phyloP scores from a whole-genome alignment of 176 grass and related monocot species.

The Coix lacrymajobi region DNA sequence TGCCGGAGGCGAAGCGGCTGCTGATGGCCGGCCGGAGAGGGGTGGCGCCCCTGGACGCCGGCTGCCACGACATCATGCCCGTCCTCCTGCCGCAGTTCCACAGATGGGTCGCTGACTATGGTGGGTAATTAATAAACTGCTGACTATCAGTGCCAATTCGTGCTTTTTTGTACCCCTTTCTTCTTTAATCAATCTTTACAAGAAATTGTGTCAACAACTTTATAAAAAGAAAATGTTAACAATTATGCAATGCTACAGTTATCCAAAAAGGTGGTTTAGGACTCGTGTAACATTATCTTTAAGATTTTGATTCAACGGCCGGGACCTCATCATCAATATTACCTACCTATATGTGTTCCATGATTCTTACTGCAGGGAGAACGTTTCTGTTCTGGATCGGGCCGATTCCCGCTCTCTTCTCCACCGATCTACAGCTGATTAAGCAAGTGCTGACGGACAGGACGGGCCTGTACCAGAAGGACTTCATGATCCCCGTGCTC shows the following conservation, averaged over 20 bases:
- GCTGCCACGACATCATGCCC: slow-evolving; percentile 33
- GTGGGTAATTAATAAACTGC: background rate
- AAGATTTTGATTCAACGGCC: background rate
- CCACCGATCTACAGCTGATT: slow-evolving; percentile 28
- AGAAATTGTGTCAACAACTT: no score
- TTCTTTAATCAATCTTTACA: no score
- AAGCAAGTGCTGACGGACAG: slow-evolving; percentile 54
- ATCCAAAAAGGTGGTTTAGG: background rate
- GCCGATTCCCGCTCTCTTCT: slow-evolving; percentile 22
- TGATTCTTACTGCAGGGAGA: slow-evolving; percentile 13
- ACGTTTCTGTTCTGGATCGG: slow-evolving; percentile 56
- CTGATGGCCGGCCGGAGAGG: background rate
- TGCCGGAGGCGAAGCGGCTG: slow-evolving; percentile 36
- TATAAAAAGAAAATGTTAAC: no score
- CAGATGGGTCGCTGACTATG: slow-evolving; percentile 34
- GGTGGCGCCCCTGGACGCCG: slow-evolving; percentile 18
- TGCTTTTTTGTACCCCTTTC: no score
- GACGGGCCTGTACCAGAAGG: slow-evolving; percentile 34
- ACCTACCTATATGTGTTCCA: background rate
- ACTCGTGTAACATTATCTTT: background rate
- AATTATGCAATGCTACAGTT: background rate
- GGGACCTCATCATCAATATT: background rate
- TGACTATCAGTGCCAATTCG: no score
- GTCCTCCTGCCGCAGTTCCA: slow-evolving; percentile 11
- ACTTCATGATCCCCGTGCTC: slow-evolving; percentile 20